A percentile compares a stretch with the other conserved stretches of the same genome.
phyloP scores from a whole-genome alignment of 2,329 filamentous ascomycete species.

The Phoma sp. region DNA sequence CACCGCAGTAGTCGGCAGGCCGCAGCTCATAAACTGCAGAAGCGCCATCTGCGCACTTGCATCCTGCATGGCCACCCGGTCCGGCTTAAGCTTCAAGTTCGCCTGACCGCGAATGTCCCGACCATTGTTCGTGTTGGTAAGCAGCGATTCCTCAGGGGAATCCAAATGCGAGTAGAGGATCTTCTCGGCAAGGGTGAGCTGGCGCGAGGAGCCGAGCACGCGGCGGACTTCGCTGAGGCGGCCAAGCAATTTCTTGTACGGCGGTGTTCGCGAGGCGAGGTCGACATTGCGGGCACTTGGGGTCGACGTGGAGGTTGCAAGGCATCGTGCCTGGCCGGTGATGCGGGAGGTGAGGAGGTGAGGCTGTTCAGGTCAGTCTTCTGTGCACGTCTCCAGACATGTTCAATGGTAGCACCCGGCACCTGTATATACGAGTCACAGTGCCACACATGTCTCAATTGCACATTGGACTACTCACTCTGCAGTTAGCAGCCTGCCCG shows the following conservation, averaged over 20 bases:
- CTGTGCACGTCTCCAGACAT: background rate
- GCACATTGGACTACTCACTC: constrained; percentile 32
- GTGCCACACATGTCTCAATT: constrained; percentile 1
- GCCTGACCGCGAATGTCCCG: constrained; percentile 83
- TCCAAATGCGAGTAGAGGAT: constrained; percentile 96
- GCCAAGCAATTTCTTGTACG: constrained; percentile 81
- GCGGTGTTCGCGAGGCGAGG: constrained; percentile 69
- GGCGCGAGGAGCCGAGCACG: constrained; percentile 69
- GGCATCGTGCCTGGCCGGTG: constrained; percentile 31
- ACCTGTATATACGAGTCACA: background rate
- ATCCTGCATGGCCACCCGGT: constrained; percentile 98
- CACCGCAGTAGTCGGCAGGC: constrained; percentile 85
- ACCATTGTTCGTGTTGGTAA: constrained; percentile 84
- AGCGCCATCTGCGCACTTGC: constrained; percentile 98
- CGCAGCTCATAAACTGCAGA: constrained; percentile 98
- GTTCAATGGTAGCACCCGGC: background rate
- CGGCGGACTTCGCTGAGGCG: constrained; percentile 78
- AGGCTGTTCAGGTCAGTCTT: constrained; percentile 31
- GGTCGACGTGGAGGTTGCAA: constrained; percentile 43
- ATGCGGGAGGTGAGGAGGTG: constrained; percentile 30
- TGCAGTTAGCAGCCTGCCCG: constrained; percentile 41
- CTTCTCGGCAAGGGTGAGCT: constrained; percentile 93
- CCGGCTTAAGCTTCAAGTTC: constrained; percentile 95
- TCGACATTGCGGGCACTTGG: constrained; percentile 42
- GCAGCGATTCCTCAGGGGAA: constrained; percentile 85